These are phyloP conservation scores for Epichloe typhina DNA, from an alignment of 2,329 filamentous ascomycete genomes.

Conservation along the genomic window DNA sequence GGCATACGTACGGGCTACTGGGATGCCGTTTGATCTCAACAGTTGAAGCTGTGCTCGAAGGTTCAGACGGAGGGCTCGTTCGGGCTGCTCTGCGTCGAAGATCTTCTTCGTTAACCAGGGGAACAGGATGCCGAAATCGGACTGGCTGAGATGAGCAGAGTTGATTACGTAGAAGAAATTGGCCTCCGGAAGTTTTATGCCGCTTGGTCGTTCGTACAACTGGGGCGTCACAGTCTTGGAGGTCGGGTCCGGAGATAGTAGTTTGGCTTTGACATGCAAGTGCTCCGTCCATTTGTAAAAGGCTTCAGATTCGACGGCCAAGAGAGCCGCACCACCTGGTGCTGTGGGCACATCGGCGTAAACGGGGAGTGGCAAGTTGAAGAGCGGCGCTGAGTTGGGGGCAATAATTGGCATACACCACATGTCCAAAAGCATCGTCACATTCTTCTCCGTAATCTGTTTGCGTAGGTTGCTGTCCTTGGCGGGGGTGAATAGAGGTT, in stretches of 20 bases:
- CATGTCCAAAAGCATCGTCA: slow-evolving; percentile 62
- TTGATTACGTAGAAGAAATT: slow-evolving; percentile 61
- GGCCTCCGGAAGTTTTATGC: slow-evolving; percentile 35
- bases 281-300: slow-evolving; percentile 72
- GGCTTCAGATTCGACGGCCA: slow-evolving; percentile 61
- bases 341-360: slow-evolving; percentile 41
- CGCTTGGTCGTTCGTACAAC: slow-evolving; percentile 28
- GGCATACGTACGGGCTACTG: slow-evolving; percentile 35
- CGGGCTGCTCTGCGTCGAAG: slow-evolving; percentile 43
- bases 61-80: slow-evolving; percentile 45
- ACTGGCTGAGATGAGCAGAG: slow-evolving; percentile 72
- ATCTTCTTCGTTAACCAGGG: slow-evolving; percentile 52
- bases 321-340: slow-evolving; percentile 43
- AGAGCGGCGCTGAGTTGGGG: slow-evolving; percentile 48
- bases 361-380: slow-evolving; percentile 58
- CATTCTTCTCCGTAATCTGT: slow-evolving; percentile 56
- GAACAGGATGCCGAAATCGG: slow-evolving; percentile 73
- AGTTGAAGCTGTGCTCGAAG: slow-evolving; percentile 44
- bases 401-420: slow-evolving; percentile 65
- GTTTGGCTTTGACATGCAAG: slow-evolving; percentile 52
- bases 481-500: slow-evolving; percentile 48
- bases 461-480: slow-evolving; percentile 39
- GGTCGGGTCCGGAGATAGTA: slow-evolving; percentile 45
- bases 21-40: slow-evolving; percentile 34
- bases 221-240: slow-evolving; percentile 27